A percentile compares a stretch with the other conserved stretches of the same genome.
phyloP scores from a whole-genome alignment of 192 early-diverging fungal genomes.

The Helicostylum pulchrum region DNA sequence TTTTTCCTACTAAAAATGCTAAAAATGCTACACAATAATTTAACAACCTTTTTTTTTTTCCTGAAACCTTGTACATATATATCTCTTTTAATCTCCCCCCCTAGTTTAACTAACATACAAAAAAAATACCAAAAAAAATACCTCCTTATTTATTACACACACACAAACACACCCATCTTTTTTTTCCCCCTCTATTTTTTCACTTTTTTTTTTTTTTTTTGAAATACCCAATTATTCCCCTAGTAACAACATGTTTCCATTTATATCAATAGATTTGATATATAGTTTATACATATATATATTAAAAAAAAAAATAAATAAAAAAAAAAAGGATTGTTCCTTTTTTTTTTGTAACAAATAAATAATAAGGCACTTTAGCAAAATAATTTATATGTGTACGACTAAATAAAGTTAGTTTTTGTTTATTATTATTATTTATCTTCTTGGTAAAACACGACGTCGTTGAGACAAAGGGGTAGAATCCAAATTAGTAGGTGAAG shows the following conservation, averaged over 20 bases:
- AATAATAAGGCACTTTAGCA: constrained; percentile 9
- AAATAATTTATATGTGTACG: neutral
- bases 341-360: constrained; percentile 3
- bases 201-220: constrained; percentile 12
- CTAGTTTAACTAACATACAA: too few relatives aligned
- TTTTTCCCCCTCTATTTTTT: neutral
- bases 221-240: constrained; percentile 3
- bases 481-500: too few relatives aligned
- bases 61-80: constrained; percentile 3
- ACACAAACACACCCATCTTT: too few relatives aligned
- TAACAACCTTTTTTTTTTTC: constrained; percentile 15
- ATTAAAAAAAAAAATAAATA: neutral
- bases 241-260: constrained; percentile 11
- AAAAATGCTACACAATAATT: constrained; percentile 17
- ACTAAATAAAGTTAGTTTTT: too few relatives aligned
- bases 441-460: too few relatives aligned
- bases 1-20: constrained; percentile 9
- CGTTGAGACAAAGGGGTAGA: too few relatives aligned
- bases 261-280: constrained; percentile 1
- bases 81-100: neutral
- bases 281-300: neutral
- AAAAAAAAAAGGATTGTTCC: neutral
- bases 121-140: constrained; percentile 3
- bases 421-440: too few relatives aligned
- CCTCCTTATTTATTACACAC: neutral